Conservation (phyloP, 83 land plant species). For the Larix sibirica region DNA sequence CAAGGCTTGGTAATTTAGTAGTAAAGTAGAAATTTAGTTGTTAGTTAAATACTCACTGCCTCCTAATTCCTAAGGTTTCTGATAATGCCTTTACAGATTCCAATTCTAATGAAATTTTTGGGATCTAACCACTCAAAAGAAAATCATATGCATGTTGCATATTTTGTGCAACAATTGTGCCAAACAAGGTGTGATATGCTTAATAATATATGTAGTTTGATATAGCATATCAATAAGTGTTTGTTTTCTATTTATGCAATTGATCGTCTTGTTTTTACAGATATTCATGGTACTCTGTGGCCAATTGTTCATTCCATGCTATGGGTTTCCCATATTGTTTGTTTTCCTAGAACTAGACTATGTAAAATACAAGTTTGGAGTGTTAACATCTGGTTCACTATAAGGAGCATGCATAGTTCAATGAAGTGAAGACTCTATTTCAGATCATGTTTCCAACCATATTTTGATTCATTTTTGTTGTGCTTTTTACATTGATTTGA, state of each 20-base stretch:
- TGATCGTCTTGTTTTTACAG: not conserved
- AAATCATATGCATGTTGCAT: conserved; percentile 93
- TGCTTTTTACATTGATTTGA: not conserved
- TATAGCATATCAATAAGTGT: not conserved
- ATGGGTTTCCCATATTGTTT: conserved; percentile 92
- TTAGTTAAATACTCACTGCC: not conserved
- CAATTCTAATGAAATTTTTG: conserved; percentile 81
- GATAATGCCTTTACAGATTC: conserved; percentile 59
- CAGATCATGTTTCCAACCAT: not conserved
- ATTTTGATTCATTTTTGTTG: not conserved
- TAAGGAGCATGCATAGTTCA: too few species aligned
- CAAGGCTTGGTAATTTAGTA: not conserved
- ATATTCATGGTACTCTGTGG: not conserved
- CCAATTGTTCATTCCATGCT: conserved; percentile 97
- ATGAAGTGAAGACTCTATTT: too few species aligned
- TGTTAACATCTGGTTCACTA: not conserved
- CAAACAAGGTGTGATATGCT: conserved; percentile 73
- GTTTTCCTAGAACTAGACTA: conserved; percentile 94
- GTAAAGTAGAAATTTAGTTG: not conserved
- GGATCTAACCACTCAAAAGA: conserved; percentile 80
- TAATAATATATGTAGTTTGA: not conserved
- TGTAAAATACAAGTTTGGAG: conserved; percentile 85
- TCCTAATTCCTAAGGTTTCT: not conserved
- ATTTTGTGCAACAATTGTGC: conserved; percentile 93
- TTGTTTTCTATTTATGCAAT: not conserved